Percentiles rank a stretch among this genome's conserved stretches.
phyloP scores from a whole-genome alignment of 139 green algal species.

The Picochlorum sp. region DNA sequence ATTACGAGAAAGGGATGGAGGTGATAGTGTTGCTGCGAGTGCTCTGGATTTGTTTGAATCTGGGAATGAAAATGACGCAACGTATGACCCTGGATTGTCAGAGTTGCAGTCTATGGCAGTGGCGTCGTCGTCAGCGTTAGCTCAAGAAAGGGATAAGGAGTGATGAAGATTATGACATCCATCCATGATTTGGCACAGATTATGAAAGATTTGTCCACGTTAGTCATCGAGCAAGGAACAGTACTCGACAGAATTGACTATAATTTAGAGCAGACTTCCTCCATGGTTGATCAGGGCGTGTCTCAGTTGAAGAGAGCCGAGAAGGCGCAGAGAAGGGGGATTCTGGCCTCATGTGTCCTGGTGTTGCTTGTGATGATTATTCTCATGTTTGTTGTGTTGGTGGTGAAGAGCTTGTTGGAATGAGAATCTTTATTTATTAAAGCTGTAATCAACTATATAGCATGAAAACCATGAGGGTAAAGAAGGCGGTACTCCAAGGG shows the following conservation, averaged over 20 bases:
- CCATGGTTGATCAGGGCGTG: constrained; percentile 78
- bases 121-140: constrained; percentile 38
- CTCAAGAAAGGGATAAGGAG: constrained; percentile 77
- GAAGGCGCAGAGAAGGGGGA: constrained; percentile 70
- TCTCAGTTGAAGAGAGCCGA: constrained; percentile 83
- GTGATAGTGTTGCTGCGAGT: constrained; percentile 31
- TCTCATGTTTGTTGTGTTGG: constrained; percentile 77
- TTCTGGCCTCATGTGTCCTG: constrained; percentile 85
- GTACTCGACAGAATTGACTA: constrained; percentile 94
- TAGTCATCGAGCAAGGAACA: constrained; percentile 98
- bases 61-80: not conserved
- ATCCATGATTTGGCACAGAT: constrained; percentile 85
- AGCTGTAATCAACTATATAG: not conserved
- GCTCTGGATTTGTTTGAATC: constrained; percentile 26
- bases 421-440: not conserved
- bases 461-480: not conserved
- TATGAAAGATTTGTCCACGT: constrained; percentile 88
- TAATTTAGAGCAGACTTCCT: constrained; percentile 66
- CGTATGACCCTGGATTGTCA: constrained; percentile 73
- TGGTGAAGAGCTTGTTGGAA: constrained; percentile 24
- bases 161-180: constrained; percentile 65
- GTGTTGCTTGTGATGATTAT: constrained; percentile 71
- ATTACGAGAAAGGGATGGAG: constrained; percentile 59
- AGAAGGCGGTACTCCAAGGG: not conserved
- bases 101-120: constrained; percentile 38